phyloP scores from a whole-genome alignment of 257 asterid species.

The Solanum etuberosum region DNA sequence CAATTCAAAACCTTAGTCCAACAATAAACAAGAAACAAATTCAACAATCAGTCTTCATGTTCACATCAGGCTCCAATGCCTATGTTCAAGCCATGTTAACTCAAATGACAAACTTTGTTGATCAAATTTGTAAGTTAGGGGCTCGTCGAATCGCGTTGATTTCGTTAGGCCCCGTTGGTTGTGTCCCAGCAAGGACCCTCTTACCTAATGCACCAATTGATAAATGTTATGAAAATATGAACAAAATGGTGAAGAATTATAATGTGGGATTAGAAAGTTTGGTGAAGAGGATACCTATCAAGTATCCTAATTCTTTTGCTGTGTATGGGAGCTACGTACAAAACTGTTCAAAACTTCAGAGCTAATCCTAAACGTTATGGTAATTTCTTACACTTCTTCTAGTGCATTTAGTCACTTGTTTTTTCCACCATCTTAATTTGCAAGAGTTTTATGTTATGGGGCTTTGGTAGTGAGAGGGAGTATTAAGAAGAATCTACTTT shows the following conservation, averaged over 20 bases:
- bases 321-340: conserved; percentile 51
- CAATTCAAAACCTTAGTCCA: conserved; percentile 36
- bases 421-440: too few relatives aligned
- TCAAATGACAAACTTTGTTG: conserved; percentile 13
- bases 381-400: conserved; percentile 1
- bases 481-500: too few relatives aligned
- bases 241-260: conserved; percentile 47
- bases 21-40: conserved; percentile 18
- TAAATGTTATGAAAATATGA: conserved; percentile 50
- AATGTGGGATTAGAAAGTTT: conserved; percentile 37
- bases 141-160: conserved; percentile 37
- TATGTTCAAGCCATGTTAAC: conserved; percentile 39
- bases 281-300: conserved; percentile 20
- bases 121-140: conserved; percentile 32
- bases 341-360: conserved; percentile 25
- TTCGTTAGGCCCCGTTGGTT: conserved; percentile 70
- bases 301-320: conserved; percentile 26
- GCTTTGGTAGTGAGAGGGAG: too few relatives aligned
- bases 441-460: too few relatives aligned
- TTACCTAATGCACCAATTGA: conserved; percentile 43
- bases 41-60: conserved; percentile 29
- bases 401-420: too few relatives aligned
- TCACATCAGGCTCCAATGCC: conserved; percentile 59
- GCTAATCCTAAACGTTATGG: conserved; percentile 37
- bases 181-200: conserved; percentile 51